phyloP scores from a whole-genome alignment of 345 rosid species.

The Combretum micranthum region DNA sequence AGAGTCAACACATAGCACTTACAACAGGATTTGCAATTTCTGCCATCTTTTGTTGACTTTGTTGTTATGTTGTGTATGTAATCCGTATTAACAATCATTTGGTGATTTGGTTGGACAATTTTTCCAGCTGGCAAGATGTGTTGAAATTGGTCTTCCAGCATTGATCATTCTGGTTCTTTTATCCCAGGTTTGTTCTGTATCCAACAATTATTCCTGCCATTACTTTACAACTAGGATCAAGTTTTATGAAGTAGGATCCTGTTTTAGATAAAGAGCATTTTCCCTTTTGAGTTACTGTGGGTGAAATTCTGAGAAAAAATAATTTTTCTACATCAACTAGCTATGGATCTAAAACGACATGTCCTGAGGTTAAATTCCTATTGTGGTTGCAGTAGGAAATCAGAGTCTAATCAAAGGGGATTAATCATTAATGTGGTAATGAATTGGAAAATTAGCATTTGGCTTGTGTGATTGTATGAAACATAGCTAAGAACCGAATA shows the following conservation, averaged over 20 bases:
- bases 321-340: too few relatives aligned
- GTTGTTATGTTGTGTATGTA: background rate
- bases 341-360: too few relatives aligned
- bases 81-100: background rate
- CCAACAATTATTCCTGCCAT: too few relatives aligned
- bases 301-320: too few relatives aligned
- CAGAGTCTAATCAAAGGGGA: background rate
- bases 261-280: background rate
- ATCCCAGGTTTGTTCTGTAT: slow-evolving; percentile 51
- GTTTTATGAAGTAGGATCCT: too few relatives aligned
- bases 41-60: too few relatives aligned
- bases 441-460: background rate
- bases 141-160: slow-evolving; percentile 83
- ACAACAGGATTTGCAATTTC: too few relatives aligned
- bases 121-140: slow-evolving; percentile 54
- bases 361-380: too few relatives aligned
- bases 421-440: background rate
- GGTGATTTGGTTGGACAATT: background rate
- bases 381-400: background rate
- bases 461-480: too few relatives aligned
- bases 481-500: background rate
- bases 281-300: background rate
- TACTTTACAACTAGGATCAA: too few relatives aligned
- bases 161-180: slow-evolving; percentile 51
- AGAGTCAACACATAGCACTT: too few relatives aligned